Base-by-base conservation (phyloP, 345 rosid species). In the Pugionium cornutum region DNA sequence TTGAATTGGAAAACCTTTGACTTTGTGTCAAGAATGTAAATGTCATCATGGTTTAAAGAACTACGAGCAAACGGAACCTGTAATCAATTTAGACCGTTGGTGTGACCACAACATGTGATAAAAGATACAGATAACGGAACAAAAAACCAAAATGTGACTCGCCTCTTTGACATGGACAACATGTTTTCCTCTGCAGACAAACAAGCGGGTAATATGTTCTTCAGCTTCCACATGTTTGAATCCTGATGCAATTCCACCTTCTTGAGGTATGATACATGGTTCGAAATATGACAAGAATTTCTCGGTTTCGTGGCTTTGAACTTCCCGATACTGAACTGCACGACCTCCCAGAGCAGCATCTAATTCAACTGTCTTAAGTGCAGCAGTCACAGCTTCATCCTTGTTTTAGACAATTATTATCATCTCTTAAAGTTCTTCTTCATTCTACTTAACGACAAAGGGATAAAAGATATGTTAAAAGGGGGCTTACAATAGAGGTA, bases 321-420 rank as follows among this genome's bases (percentile, higher is more conserved):
- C 85, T 85, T 94, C 99, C 74, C 99, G 90, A 77, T 91, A 94
- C 72, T 94, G 99, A 57, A 94, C 97, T 33, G 97, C 99, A 74
- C 95, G 97, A 36, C 99, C 99, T 74, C 99, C 99, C 49, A 94
- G 96, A 59, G 95, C 92, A 50, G 99, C 99, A 85, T 94, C 99
- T 46, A 94, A 77, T 78, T 94, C 99, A 75, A 94, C 92, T 45
- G 97, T 94, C 80, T 94, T 94, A 72, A 86, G 77, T 57, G 96
- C 96, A 62, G 99, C 97, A 51, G 84, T 77, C 64, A 97, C 97
- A 37, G 96, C 89, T 82, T 94, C 97, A 69, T 94, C 97, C 99
- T 92, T 77, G 64, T 9, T 4, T 1, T 2, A 9, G 4, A 33
- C 7, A 39, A 5, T 11, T 18, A 29, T 4, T 0, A 61, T 10